Base-by-base conservation (phyloP, 176 grass and related monocot genomes). In the Avena eriantha region DNA sequence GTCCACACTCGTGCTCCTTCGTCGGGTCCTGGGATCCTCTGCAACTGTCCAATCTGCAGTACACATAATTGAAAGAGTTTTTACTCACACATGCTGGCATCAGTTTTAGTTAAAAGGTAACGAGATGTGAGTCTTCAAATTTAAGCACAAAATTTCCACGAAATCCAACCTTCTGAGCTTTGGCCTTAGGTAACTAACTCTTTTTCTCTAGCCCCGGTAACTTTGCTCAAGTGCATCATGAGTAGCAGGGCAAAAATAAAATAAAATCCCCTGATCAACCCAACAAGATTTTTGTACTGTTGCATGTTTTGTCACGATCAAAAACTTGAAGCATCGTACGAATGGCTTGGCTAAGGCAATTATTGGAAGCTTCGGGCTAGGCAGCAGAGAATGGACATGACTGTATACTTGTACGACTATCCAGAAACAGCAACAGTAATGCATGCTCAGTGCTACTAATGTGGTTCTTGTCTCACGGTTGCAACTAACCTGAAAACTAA, bases 1-100 rank as follows among this genome's bases (percentile, higher is more conserved):
- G 88, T 21, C 93, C 96, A n/a, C 96, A 98, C 56, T 86, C 82
- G 50, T 92, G 88, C 84, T 98, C 96, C 14, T 23, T 61, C 10
- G 41, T 67, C 2, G 87, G 82, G 63, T 96, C 89, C 24, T 78
- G 76, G 0, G 90, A 94, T 12, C 94, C 94, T 56, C 89, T 87
- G 87, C 94, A 96, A 10, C 51, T 88, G 2, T 88, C 84, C 82
- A 92, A 49, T 65, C 97, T 98, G 69, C 26, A 81, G 1, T 26
- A 26, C 31, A 57, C 21, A 69, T 18, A 21, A 23, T 23, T 54
- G n/a, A 43, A 43, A 6, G 33, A 63, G 15, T 12, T 45, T 45
- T 57, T 18, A n/a, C 5, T 81, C 36, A 64, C 18, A 48, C 8
- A 49, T 43, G 48, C 23, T 18, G 11, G 58, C 2, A 54, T 16